Evolutionary conservation across 176 grass and related monocot species (phyloP).

Genomic region (Oryza brachyantha): DNA sequence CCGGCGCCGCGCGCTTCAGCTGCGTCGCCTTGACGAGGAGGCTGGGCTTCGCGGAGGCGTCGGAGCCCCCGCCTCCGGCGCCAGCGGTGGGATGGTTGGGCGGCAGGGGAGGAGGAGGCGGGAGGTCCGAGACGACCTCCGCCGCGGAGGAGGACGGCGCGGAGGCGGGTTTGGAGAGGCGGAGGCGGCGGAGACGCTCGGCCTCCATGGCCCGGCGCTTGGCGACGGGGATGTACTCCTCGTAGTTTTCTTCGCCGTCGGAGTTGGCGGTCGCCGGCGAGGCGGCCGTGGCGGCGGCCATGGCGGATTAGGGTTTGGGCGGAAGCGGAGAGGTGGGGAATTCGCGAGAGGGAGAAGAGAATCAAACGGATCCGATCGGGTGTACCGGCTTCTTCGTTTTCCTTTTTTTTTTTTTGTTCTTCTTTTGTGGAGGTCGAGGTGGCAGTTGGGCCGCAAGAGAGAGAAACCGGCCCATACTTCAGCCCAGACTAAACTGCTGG

Average conservation of each 20-base stretch:
- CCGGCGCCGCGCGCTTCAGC: slow-evolving; percentile 58
- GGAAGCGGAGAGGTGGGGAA: neutral
- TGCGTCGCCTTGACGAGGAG: slow-evolving; percentile 55
- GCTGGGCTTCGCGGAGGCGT: slow-evolving; percentile 37
- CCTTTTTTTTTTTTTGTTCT: neutral
- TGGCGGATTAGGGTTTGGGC: slow-evolving; percentile 12
- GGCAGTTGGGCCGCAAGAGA: no score
- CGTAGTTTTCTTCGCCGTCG: slow-evolving; percentile 32
- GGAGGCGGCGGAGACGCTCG: slow-evolving; percentile 39
- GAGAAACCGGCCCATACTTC: no score
- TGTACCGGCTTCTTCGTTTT: no score
- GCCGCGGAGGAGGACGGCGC: slow-evolving; percentile 17
- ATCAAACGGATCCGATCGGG: neutral
- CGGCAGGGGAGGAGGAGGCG: neutral
- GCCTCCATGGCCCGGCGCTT: slow-evolving; percentile 58
- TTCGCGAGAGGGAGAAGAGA: neutral
- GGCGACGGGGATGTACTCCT: slow-evolving; percentile 62
- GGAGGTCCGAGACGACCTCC: neutral
- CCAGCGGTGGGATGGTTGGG: neutral
- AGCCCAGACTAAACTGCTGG: no score
- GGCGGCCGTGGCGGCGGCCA: neutral
- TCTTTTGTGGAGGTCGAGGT: neutral
- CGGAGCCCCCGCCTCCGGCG: neutral
- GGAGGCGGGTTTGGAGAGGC: slow-evolving; percentile 27
- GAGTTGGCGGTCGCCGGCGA: neutral